Base-by-base conservation (phyloP, 163 green algal genomes). In the Scenedesmus sp. region DNA sequence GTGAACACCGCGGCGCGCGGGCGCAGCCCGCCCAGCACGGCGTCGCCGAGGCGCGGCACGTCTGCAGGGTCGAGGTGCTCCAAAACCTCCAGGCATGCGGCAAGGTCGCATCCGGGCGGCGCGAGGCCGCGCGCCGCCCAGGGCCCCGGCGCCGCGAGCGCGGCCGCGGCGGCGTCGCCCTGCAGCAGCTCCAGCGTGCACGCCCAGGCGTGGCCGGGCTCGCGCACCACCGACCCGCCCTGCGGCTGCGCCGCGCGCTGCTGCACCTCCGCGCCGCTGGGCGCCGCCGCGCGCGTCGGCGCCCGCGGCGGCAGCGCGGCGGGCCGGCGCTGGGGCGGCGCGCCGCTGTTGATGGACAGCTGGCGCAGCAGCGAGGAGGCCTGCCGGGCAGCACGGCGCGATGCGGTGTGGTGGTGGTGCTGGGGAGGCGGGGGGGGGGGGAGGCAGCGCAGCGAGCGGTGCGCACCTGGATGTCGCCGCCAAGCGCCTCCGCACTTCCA, bases 71-170 rank as follows among this genome's bases (percentile, higher is more conserved):
- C 22, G 6, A 79, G 31, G 42, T 79, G 71, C 57, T 79, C 71
- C 2, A 79, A 4, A 60, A 79, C 71, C 71, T 79, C 71, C 34
- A 79, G 60, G 57, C 57, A 70, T 5, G 71, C 71, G 6, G 58
- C 71, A 31, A 79, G 36, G 60, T 79, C 71, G 44, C 71, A 79
- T 6, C 39, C 10, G 15, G 42, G 24, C 3, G 57, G 67, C 15
- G 51, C 14, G 18, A 77, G 53, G 7, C 39, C 57, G 4, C 4
- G 6, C 5, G 39, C 28, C 36, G 20, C 22, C 71, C 71, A 79
- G 33, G 44, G 57, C 42, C 31, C 20, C 22, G 71, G 15, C 22
- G 13, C 20, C 26, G 22, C 31, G 6, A 71, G 58, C 26, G 24
- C 57, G 45, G 57, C 42, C 20, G 51, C 15, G 14, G 57, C 70